These are phyloP conservation scores for Zoysia pacifica DNA, from an alignment of 176 grass and related monocot genomes.

Conservation along the genomic window DNA sequence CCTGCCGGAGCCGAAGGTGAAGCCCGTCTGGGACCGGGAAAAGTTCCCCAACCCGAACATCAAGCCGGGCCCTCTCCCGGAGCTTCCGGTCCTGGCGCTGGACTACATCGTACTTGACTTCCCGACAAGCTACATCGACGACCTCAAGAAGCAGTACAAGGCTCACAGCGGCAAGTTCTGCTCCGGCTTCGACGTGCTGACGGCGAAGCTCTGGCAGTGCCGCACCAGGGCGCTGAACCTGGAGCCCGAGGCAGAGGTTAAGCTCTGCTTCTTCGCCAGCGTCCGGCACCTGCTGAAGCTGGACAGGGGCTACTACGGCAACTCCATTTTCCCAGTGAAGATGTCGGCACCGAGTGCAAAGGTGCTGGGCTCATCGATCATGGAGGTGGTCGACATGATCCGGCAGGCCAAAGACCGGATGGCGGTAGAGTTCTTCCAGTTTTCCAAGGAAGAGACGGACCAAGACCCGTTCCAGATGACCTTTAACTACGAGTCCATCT, in stretches of 20 bases:
- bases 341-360: constrained; percentile 28
- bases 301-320: constrained; percentile 64
- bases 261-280: constrained; percentile 62
- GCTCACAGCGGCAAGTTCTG: constrained; percentile 64
- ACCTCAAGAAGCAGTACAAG: constrained; percentile 54
- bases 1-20: constrained; percentile 39
- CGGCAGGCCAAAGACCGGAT: constrained; percentile 57
- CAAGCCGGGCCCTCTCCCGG: constrained; percentile 47
- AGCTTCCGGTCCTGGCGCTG: constrained; percentile 46
- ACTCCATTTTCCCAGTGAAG: constrained; percentile 67
- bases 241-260: constrained; percentile 37
- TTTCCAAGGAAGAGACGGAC: constrained; percentile 61
- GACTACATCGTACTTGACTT: constrained; percentile 58
- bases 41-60: constrained; percentile 59
- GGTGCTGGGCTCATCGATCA: constrained; percentile 38
- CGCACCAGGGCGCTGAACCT: constrained; percentile 58
- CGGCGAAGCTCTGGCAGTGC: constrained; percentile 61
- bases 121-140: constrained; percentile 47
- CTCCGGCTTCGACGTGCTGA: constrained; percentile 66
- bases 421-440: constrained; percentile 59
- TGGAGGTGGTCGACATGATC: constrained; percentile 63
- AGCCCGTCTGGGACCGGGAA: constrained; percentile 62
- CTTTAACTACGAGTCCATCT: constrained; percentile 78
- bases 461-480: constrained; percentile 75
- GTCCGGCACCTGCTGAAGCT: constrained; percentile 60